Evolutionary conservation across 805 yeast genomes (phyloP).

Genomic region (Cyberlindnera galapagoensis): DNA sequence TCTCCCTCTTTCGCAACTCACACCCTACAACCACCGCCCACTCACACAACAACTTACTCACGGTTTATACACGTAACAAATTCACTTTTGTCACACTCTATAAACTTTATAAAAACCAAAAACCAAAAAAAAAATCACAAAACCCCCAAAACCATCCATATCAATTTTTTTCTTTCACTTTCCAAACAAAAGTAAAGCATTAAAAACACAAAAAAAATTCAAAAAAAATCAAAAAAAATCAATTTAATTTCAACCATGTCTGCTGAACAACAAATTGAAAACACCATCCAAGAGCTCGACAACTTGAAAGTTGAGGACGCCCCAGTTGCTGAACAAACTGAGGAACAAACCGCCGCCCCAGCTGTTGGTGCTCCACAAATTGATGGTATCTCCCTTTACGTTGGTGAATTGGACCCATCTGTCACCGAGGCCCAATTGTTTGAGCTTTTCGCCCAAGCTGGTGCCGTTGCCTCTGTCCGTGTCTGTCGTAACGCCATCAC

Average conservation of each 20-base stretch:
- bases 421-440: constrained; percentile 93
- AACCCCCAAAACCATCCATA: too few species aligned
- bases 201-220: constrained; percentile 21
- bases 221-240: constrained; percentile 12
- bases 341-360: constrained; percentile 15
- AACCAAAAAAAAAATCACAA: too few species aligned
- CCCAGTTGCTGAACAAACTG: constrained; percentile 6
- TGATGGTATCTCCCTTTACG: constrained; percentile 75
- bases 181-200: too few species aligned
- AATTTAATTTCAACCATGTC: constrained; percentile 23
- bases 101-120: too few species aligned
- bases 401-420: constrained; percentile 90
- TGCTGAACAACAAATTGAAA: constrained; percentile 33
- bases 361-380: constrained; percentile 26
- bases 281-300: constrained; percentile 41
- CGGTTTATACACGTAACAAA: too few species aligned
- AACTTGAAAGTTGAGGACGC: constrained; percentile 36
- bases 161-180: too few species aligned
- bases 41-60: too few species aligned
- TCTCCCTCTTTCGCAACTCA: too few species aligned
- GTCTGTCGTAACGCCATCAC: constrained; percentile 98
- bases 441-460: constrained; percentile 91
- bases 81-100: too few species aligned
- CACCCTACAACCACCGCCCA: too few species aligned
- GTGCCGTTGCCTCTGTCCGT: constrained; percentile 94